A percentile compares a stretch with the other conserved stretches of the same genome.
Conservation (phyloP, 495 filamentous ascomycete species). For the Cercophora sp. region DNA sequence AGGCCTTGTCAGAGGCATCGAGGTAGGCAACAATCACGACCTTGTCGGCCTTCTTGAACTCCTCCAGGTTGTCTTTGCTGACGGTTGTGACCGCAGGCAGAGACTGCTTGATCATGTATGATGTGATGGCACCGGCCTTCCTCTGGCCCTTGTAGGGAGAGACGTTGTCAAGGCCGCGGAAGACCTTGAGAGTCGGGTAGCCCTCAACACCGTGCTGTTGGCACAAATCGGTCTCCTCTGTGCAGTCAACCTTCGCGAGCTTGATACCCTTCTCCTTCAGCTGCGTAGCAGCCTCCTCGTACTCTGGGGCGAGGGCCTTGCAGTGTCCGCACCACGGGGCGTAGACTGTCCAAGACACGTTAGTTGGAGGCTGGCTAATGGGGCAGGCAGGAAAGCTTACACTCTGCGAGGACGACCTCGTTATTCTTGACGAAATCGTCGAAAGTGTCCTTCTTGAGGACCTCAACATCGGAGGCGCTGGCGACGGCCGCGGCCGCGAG, state of each 20-base stretch:
- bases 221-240: slow-evolving; percentile 88
- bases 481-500: slow-evolving; percentile 61
- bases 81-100: slow-evolving; percentile 86
- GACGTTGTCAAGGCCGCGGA: slow-evolving; percentile 84
- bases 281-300: slow-evolving; percentile 85
- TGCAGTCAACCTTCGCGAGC: slow-evolving; percentile 94
- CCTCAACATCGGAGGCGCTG: slow-evolving; percentile 71
- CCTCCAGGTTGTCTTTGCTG: slow-evolving; percentile 74
- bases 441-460: slow-evolving; percentile 83
- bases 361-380: neutral
- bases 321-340: slow-evolving; percentile 77
- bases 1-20: slow-evolving; percentile 75
- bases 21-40: slow-evolving; percentile 91
- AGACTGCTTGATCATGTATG: slow-evolving; percentile 98
- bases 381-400: slow-evolving; percentile 43
- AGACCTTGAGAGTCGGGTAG: slow-evolving; percentile 98
- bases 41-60: slow-evolving; percentile 98
- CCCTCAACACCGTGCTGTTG: slow-evolving; percentile 86
- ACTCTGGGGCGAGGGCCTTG: slow-evolving; percentile 80
- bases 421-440: slow-evolving; percentile 78
- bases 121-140: slow-evolving; percentile 89
- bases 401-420: slow-evolving; percentile 76
- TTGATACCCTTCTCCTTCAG: slow-evolving; percentile 94
- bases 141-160: slow-evolving; percentile 82
- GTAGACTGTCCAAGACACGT: slow-evolving; percentile 48